These are phyloP conservation scores for Plenodomus tracheiphilus DNA, from an alignment of 2,329 filamentous ascomycete species.

Conservation along the genomic window DNA sequence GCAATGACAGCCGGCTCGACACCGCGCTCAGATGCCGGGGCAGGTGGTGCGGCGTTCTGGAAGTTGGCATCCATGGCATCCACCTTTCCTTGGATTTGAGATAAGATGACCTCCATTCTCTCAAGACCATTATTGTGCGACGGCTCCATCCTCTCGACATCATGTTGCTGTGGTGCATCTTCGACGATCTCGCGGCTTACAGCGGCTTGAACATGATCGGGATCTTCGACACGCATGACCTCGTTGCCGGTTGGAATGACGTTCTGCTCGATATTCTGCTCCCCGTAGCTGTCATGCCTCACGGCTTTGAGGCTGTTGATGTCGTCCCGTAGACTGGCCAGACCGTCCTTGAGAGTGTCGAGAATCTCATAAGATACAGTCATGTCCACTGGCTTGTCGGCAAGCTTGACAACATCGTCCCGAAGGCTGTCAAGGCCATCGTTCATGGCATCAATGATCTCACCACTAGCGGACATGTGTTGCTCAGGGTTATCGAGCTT, in stretches of 20 bases:
- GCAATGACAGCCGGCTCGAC: slow-evolving; percentile 30
- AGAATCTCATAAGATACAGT: slow-evolving; percentile 88
- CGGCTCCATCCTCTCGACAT: slow-evolving; percentile 54
- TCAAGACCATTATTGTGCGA: slow-evolving; percentile 64
- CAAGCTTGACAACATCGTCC: slow-evolving; percentile 72
- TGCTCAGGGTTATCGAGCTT: slow-evolving; percentile 59
- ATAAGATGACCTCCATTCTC: slow-evolving; percentile 80
- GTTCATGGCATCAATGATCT: slow-evolving; percentile 64
- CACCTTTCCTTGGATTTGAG: slow-evolving; percentile 80
- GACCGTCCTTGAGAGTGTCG: slow-evolving; percentile 80
- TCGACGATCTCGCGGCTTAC: slow-evolving; percentile 33
- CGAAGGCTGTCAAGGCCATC: slow-evolving; percentile 76
- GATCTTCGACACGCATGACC: slow-evolving; percentile 56
- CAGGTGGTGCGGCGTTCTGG: slow-evolving; percentile 48
- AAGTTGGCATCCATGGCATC: slow-evolving; percentile 69
- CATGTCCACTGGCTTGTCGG: slow-evolving; percentile 78
- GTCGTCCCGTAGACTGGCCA: slow-evolving; percentile 74
- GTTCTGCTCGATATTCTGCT: slow-evolving; percentile 54
- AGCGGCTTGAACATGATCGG: slow-evolving; percentile 47
- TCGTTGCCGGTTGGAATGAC: slow-evolving; percentile 50
- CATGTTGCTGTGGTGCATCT: slow-evolving; percentile 58
- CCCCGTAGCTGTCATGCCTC: slow-evolving; percentile 19
- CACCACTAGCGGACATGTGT: slow-evolving; percentile 57
- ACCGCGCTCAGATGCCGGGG: slow-evolving; percentile 11
- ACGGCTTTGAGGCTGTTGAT: slow-evolving; percentile 74